Evolutionary conservation across 495 filamentous ascomycete species (phyloP), one percentile per base, ranked within the genome.

Genomic region (Cercophora scortea): DNA sequence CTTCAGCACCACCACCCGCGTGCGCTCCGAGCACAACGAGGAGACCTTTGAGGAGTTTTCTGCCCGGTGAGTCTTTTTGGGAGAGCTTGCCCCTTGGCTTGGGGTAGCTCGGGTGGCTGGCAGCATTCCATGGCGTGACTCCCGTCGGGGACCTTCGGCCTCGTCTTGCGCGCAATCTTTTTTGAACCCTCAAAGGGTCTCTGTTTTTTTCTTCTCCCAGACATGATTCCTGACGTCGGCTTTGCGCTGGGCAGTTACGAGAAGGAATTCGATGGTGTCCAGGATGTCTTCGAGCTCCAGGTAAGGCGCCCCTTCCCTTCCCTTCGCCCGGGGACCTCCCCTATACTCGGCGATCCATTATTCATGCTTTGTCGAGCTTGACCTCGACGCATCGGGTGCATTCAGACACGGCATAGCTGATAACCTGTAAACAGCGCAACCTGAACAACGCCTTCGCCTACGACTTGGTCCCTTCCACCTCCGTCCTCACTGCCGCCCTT

Each of bases 361-460:
- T 25, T 25, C 5, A 5, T 25, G 25, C 25, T 25, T 25, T 5
- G 5, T 25, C 5, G 25, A 25, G 25, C 25, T 25, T 25, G 2
- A 25, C 25, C 25, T 25, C 25, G 25, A 5, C 25, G 25, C 5
- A 25, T 25, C 5, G 25, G 25, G 25, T 25, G 25, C 25, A 25
- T 25, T 25, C 2, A 25, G 25, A 25, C 25, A 25, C 5, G 25
- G 25, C 25, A 5, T 25, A 5, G 25, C 25, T 25, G 25, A 25
- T 25, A 5, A 25, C 25, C 25, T 5, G 33, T 36, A 33, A 44
- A 44, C 18, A 98, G 90, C 90, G 93, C 68, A 99, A 99, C 75
- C 81, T 99, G 60, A 99, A 99, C 85, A 99, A 99, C 77, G 90
- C 88, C 71, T 99, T 99, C 76, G 93, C 93, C 70, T 99, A 99